Base-by-base conservation (phyloP, 441 rosid species). In the Melastoma candidum region DNA sequence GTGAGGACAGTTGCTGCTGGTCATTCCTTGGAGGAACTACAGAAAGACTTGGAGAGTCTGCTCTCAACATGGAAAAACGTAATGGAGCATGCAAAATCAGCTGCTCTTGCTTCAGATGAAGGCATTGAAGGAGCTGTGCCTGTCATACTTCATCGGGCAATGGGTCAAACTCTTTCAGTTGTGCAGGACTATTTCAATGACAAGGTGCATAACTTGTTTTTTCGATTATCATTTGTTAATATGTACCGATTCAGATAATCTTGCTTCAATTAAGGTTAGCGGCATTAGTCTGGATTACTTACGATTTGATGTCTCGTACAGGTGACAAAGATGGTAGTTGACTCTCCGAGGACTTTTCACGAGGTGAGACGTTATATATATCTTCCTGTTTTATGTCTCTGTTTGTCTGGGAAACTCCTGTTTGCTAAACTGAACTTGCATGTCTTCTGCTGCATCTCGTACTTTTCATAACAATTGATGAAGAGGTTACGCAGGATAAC, bases 81-180 rank as follows among this genome's bases (percentile, higher is more conserved):
- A 66, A 63, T 67, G 49, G 95, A 88, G 70, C 87, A 83, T 67
- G 98, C 95, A 63, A 86, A 84, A 71, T 84, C 95, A 64, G 74
- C 95, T 44, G 78, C 98, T 58, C 96, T 88, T 70, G 97, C 98
- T 57, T 93, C 96, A 51, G 97, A 88, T 73, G 94, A 84, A 82
- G 95, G 98, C 49, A 81, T 85, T 52, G 89, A 85, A 66, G 96
- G 95, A 52, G 89, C 98, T 39, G 65, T 86, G 66, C 98, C 96
- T 48, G 83, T 74, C 63, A 75, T 92, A 58, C 69, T 92, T 56
- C 97, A 92, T 73, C 76, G 87, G 73, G 95, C 98, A 54, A 88
- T 85, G 97, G 97, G 81, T 67, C 95, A 92, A 82, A 88, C 97
- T 7, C 89, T 92, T 63, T 84, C 96, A 47, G 85, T 87, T 73